Evolutionary conservation across 2,329 filamentous ascomycete genomes (phyloP).

Genomic region (Microdochium nivale): DNA sequence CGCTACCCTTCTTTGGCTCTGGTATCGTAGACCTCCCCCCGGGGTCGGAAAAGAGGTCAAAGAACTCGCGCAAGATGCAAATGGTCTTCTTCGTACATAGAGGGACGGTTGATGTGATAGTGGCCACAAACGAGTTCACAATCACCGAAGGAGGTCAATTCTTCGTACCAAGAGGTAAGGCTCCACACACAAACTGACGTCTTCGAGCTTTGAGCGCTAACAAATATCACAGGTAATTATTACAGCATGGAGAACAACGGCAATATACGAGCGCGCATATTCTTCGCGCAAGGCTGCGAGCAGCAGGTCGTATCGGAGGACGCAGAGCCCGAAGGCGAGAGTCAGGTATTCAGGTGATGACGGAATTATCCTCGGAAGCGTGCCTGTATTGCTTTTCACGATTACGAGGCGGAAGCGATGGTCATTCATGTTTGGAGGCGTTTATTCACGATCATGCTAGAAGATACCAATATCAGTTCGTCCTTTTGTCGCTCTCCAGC

Average conservation of each 20-base stretch:
- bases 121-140: slow-evolving; percentile 68
- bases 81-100: slow-evolving; percentile 90
- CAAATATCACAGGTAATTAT: slow-evolving; percentile 61
- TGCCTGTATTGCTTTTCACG: neutral
- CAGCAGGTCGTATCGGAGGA: slow-evolving; percentile 21
- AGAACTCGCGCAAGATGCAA: slow-evolving; percentile 93
- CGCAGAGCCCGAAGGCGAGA: slow-evolving; percentile 2
- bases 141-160: slow-evolving; percentile 84
- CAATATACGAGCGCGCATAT: slow-evolving; percentile 64
- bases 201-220: too few relatives aligned
- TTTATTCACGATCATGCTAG: neutral
- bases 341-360: neutral
- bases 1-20: slow-evolving; percentile 76
- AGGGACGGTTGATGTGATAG: slow-evolving; percentile 72
- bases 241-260: slow-evolving; percentile 85
- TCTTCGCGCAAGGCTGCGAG: slow-evolving; percentile 86
- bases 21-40: slow-evolving; percentile 85
- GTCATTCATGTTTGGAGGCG: slow-evolving; percentile 1
- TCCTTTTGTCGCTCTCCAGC: neutral
- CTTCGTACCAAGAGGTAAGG: slow-evolving; percentile 91
- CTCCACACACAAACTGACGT: too few relatives aligned
- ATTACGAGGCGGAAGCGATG: neutral
- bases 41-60: slow-evolving; percentile 73
- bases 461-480: slow-evolving; percentile 1
- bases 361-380: neutral